phyloP scores from a whole-genome alignment of 2,329 filamentous ascomycete species.

The Sclerotinia subarctica region DNA sequence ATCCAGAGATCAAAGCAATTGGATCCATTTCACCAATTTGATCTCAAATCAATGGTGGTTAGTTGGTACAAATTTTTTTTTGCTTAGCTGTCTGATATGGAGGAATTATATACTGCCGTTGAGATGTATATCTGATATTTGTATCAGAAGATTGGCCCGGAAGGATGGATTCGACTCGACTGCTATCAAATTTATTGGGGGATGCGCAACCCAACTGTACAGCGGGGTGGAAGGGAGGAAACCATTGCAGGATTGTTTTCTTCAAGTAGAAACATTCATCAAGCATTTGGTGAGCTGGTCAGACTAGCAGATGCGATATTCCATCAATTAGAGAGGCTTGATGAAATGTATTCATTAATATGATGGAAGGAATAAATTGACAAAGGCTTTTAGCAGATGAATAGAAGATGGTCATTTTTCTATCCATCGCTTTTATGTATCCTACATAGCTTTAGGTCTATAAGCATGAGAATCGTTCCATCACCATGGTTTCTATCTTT shows the following conservation, averaged over 20 bases:
- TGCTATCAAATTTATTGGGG: constrained; percentile 34
- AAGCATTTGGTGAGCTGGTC: constrained; percentile 34
- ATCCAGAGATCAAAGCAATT: constrained; percentile 28
- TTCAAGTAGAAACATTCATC: constrained; percentile 23
- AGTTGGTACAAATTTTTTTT: constrained; percentile 34
- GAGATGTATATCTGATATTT: constrained; percentile 33
- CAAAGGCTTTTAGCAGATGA: constrained; percentile 19
- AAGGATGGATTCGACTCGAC: constrained; percentile 31
- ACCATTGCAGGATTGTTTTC: constrained; percentile 34
- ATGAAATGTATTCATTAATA: constrained; percentile 27
- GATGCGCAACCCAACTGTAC: constrained; percentile 34
- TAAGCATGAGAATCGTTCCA: constrained; percentile 25
- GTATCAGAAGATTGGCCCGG: constrained; percentile 30
- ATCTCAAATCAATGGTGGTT: constrained; percentile 23
- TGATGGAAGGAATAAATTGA: constrained; percentile 23
- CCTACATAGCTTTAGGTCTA: constrained; percentile 33
- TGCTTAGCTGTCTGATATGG: constrained; percentile 32
- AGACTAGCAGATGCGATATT: constrained; percentile 31
- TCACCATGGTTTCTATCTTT: neutral
- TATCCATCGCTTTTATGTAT: constrained; percentile 31
- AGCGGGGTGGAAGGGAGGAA: constrained; percentile 38
- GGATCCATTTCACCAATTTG: constrained; percentile 18
- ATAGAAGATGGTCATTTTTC: neutral
- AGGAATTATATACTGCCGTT: constrained; percentile 23
- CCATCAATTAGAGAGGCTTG: constrained; percentile 19